These are phyloP conservation scores for Omphalea diandra DNA, from an alignment of 441 rosid species.

Conservation along the genomic window DNA sequence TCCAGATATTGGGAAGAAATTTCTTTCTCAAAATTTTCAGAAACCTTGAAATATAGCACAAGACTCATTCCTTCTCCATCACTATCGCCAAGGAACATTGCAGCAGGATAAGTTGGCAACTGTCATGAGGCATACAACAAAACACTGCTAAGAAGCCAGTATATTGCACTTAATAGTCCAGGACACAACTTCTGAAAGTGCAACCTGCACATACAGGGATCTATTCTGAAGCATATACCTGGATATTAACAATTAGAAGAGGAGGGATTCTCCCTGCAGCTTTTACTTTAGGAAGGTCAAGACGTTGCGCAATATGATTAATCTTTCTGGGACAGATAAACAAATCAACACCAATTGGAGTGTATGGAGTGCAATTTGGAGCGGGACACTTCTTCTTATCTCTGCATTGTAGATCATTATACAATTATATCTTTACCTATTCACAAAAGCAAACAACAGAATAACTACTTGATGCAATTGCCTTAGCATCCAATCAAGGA, in stretches of 20 bases:
- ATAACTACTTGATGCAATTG: conserved; percentile 11
- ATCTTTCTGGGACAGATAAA: conserved; percentile 75
- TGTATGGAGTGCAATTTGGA: conserved; percentile 54
- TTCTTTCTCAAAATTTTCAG: conserved; percentile 56
- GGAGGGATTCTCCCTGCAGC: conserved; percentile 63
- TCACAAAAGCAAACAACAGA: conserved; percentile 12
- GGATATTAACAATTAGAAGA: conserved; percentile 85
- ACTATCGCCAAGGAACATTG: conserved; percentile 82
- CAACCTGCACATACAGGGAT: neutral
- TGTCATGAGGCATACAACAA: no score
- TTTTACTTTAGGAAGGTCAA: conserved; percentile 76
- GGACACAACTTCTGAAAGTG: neutral
- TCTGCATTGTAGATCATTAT: conserved; percentile 45
- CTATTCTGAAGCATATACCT: conserved; percentile 40
- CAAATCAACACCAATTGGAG: conserved; percentile 77
- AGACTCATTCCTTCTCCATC: conserved; percentile 98
- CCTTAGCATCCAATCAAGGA: conserved; percentile 4
- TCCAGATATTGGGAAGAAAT: conserved; percentile 66
- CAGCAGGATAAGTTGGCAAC: conserved; percentile 92
- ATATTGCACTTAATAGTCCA: neutral
- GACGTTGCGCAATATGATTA: conserved; percentile 82
- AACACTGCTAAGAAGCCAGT: conserved; percentile 1
- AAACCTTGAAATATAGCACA: conserved; percentile 71
- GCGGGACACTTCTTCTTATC: conserved; percentile 78
- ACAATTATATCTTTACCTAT: conserved; percentile 19